Base-by-base conservation (phyloP, 169 alveolate genomes). In the Cryptosporidium felis region DNA sequence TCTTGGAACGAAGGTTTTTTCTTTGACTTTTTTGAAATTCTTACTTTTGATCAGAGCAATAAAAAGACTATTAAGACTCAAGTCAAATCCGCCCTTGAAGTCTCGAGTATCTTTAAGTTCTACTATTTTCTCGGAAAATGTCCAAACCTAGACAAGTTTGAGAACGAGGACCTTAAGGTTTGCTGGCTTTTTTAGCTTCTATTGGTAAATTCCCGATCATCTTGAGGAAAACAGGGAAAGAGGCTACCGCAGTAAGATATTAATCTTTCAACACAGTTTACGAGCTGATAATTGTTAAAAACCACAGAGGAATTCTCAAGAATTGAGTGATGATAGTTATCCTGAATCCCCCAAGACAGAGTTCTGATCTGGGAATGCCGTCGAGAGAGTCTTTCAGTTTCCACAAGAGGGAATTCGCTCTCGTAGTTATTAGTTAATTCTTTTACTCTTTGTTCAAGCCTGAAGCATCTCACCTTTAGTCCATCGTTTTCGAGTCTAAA, bases 361-460 rank as follows among this genome's bases (percentile, higher is more conserved):
- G 85, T 74, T 53, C 65, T 74, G 14, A 56, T 9, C 21, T 26
- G 10, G 41, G 14, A 26, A 49, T 28, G 5, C 28, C 21, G 26
- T 74, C 45, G 16, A 18, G 32, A 9, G 32, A 51, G 5, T 4
- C n/a, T 5, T 32, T 56, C 32, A 14, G n/a, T n/a, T n/a, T 45
- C 23, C 14, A 46, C 12, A 14, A 16, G 63, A 5, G 16, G 16
- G 12, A 32, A 26, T 38, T 74, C 85, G 40, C 14, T 18, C 12
- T 60, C 67, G 28, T 74, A 74, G 28, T 74, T 74, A 30, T 74
- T 56, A 16, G 85, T 74, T 10, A 74, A 42, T 74, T 74, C 74
- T 36, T 74, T 74, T 12, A 74, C 85, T 26, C 85, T 49, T 74
- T 74, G 85, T 49, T 74, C 85, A 8, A 74, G 61, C 16, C 66